Base-by-base conservation (phyloP, 257 asterid genomes). In the Osmanthus fragrans region DNA sequence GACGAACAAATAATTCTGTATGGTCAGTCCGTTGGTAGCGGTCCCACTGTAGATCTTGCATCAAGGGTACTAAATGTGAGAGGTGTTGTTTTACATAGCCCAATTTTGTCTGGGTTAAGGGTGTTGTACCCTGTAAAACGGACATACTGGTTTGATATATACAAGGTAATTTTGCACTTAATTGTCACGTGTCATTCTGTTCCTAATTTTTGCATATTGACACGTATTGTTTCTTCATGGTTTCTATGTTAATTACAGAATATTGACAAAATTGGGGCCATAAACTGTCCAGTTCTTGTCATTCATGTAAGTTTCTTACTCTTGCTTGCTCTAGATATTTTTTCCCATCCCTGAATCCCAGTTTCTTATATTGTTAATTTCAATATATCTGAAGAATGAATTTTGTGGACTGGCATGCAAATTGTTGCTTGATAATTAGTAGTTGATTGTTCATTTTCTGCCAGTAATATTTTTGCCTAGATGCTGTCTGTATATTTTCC, bases 1-100 rank as follows among this genome's bases (percentile, higher is more conserved):
- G 97, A 96, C 47, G 99, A 96, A 81, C 93, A 94, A 77, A 77
- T 94, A 77, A 94, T 96, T 87, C 81, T 96, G 34, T 96, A 94
- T 76, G 99, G 98, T 49, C 98, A 96, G 85, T 96, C 99, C 21
- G 99, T 96, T 76, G 99, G 99, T 74, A 96, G 99, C 40, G 99
- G 99, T 74, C 99, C 99, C 75, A 94, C 99, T 63, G 81, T 91
- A 60, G 98, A 96, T 88, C 97, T 94, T 65, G 98, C 98, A 58
- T 89, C 99, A 70, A 92, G 97, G 10, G 51, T 88, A 21, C 93
- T 94, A 74, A 89, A 92, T 86, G 85, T 96, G 87, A 91, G 98
- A 86, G 99, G 95, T 12, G 98, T 94, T 27, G 98, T 96, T 77
- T 88, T 96, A 73, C 99, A 96, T 75, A 94, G 99, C 85, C 98